Conservation (phyloP, 1,139 yeast species). For the Debaryomyces subglobosus region DNA sequence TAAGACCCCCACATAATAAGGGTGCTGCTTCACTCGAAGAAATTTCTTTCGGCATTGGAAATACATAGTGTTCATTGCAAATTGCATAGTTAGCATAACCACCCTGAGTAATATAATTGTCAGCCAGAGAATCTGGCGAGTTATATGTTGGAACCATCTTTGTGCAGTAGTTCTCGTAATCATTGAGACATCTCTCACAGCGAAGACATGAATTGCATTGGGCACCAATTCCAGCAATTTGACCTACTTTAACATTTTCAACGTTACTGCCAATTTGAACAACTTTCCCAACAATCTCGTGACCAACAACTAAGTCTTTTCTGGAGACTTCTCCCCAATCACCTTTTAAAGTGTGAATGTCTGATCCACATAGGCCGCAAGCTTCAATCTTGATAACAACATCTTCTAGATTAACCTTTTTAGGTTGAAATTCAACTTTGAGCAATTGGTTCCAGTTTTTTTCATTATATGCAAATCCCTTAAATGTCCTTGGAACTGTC, state of each 20-base stretch:
- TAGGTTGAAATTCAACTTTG: conserved; percentile 42
- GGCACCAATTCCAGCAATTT: conserved; percentile 67
- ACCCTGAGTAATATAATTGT: conserved; percentile 51
- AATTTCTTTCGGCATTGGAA: conserved; percentile 59
- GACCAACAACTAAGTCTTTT: conserved; percentile 41
- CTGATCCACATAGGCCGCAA: conserved; percentile 69
- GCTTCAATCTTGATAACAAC: conserved; percentile 49
- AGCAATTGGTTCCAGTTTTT: conserved; percentile 48
- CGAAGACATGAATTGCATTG: conserved; percentile 45
- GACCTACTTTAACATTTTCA: conserved; percentile 51
- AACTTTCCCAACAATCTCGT: conserved; percentile 61
- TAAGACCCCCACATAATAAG: conserved; percentile 68
- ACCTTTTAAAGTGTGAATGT: conserved; percentile 51
- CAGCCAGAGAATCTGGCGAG: conserved; percentile 33
- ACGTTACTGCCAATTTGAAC: conserved; percentile 54
- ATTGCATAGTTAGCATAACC: conserved; percentile 63
- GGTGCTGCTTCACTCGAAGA: conserved; percentile 58
- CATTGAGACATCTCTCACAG: conserved; percentile 40
- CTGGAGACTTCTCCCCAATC: conserved; percentile 39
- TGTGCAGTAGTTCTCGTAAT: conserved; percentile 55
- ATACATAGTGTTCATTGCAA: conserved; percentile 54
- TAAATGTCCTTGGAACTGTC: no score
- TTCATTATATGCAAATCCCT: conserved; percentile 15
- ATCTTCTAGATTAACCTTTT: conserved; percentile 39
- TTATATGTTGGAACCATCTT: conserved; percentile 49